These are phyloP conservation scores for Pholiota molesta DNA, from an alignment of 768 basidiomycete species.

Conservation along the genomic window DNA sequence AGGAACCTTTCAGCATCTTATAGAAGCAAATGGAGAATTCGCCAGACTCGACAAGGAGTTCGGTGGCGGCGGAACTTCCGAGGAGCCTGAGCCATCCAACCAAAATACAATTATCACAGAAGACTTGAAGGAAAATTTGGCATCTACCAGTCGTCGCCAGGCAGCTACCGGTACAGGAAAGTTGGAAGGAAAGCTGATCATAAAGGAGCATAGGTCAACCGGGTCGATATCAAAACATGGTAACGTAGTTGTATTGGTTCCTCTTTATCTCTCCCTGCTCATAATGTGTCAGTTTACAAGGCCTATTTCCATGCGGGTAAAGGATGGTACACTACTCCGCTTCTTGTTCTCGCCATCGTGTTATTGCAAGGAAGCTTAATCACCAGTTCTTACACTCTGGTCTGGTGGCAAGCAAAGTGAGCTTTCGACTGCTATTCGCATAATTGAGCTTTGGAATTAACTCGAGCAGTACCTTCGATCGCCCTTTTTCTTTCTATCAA, in stretches of 20 bases:
- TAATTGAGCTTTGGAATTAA: not conserved
- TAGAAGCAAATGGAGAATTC: slow-evolving; percentile 53
- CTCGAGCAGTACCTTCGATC: slow-evolving; percentile 42
- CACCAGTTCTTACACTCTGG: slow-evolving; percentile 66
- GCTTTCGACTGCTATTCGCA: slow-evolving; percentile 18
- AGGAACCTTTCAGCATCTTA: slow-evolving; percentile 61
- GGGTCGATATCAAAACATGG: slow-evolving; percentile 59
- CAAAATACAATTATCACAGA: slow-evolving; percentile 28
- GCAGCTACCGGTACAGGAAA: slow-evolving; percentile 59
- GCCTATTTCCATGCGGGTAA: slow-evolving; percentile 61
- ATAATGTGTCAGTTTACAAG: slow-evolving; percentile 50
- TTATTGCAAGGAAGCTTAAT: slow-evolving; percentile 67
- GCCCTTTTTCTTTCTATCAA: slow-evolving; percentile 63
- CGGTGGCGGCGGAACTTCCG: slow-evolving; percentile 49
- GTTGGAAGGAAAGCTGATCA: slow-evolving; percentile 67
- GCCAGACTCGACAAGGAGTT: slow-evolving; percentile 62
- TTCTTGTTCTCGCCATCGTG: slow-evolving; percentile 51
- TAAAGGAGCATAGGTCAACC: slow-evolving; percentile 65
- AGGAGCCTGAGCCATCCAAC: slow-evolving; percentile 32
- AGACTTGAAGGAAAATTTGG: slow-evolving; percentile 36
- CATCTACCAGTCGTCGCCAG: slow-evolving; percentile 17
- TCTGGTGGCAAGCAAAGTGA: slow-evolving; percentile 73
- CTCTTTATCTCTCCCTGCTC: not conserved
- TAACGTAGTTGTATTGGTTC: slow-evolving; percentile 20
- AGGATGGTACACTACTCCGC: slow-evolving; percentile 50